Base-by-base conservation (phyloP, 208 protist species). In the Angomonas ambiguus region DNA sequence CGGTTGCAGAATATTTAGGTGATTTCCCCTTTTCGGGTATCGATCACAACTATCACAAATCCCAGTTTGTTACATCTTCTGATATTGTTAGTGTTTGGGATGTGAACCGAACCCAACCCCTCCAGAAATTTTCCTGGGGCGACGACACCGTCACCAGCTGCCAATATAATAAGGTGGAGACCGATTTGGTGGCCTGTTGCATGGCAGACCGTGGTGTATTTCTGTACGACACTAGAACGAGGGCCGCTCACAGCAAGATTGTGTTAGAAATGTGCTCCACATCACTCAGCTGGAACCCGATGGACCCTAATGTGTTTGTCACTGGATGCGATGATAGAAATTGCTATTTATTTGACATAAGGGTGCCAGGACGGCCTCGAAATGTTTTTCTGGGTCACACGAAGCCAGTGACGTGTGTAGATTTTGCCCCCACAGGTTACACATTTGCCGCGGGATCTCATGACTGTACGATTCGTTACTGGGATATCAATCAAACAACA, bases 261-360 rank as follows among this genome's bases (percentile, higher is more conserved):
- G 87, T 96, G 59, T 79, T 97, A 77, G 82, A 93, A 45, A 98
- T 98, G 90, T 91, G 89, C 49, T 87, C 77, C 35, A 98, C 98
- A 51, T 74, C 82, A 22, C 67, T 99, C 2, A 74, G 89, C 51
- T 99, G 97, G 97, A 99, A 98, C 76, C 98, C 98, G 18, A 98
- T 97, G 88, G 95, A 99, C 72, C 92, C 98, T n/a, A 98, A 98
- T 69, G 93, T 95, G 35, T 98, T 99, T 67, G 94, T 97, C 5
- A 88, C 88, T 0, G 98, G 95, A 16, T 97, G 92, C 58, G 98
- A 99, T 65, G 98, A 99, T 71, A 80, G 96, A 62, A 98, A 99
- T 64, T 88, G 96, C 55, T 99, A 99, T 72, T 84, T 98, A 8
- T 99, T 98, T 76, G 98, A 99, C 76, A 98, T 99, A 74, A 88